A percentile compares a stretch with the other conserved stretches of the same genome.
Evolutionary conservation across 495 filamentous ascomycete species (phyloP).

Genomic region (Penicillium maclennaniae): DNA sequence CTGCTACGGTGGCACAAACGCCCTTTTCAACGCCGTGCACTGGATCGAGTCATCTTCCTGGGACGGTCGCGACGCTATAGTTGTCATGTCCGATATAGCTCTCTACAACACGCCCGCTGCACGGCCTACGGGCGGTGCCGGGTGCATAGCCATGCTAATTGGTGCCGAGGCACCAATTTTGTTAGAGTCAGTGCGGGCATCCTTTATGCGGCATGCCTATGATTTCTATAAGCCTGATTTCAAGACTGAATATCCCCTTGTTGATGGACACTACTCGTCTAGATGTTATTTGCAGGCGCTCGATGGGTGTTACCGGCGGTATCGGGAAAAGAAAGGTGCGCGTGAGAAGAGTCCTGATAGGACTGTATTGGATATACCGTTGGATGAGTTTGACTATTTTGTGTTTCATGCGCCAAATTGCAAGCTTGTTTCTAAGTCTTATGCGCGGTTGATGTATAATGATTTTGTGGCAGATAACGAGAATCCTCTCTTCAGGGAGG

Average conservation of each 20-base stretch:
- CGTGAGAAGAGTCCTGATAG: slow-evolving; percentile 58
- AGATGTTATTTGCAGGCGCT: slow-evolving; percentile 92
- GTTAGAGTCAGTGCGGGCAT: slow-evolving; percentile 82
- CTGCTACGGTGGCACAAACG: slow-evolving; percentile 97
- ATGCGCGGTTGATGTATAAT: slow-evolving; percentile 91
- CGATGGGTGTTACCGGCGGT: slow-evolving; percentile 93
- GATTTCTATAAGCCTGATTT: slow-evolving; percentile 99
- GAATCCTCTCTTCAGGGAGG: not conserved
- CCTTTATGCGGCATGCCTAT: slow-evolving; percentile 89
- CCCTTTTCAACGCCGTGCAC: slow-evolving; percentile 91
- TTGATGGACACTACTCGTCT: slow-evolving; percentile 93
- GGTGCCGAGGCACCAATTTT: slow-evolving; percentile 87
- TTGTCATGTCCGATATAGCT: slow-evolving; percentile 92
- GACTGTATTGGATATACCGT: slow-evolving; percentile 49
- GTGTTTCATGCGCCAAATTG: slow-evolving; percentile 94
- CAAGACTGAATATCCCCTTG: slow-evolving; percentile 92
- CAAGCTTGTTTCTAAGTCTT: slow-evolving; percentile 94
- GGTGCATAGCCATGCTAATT: slow-evolving; percentile 88
- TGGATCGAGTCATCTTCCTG: slow-evolving; percentile 97
- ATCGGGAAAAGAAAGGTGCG: slow-evolving; percentile 67
- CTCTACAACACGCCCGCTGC: slow-evolving; percentile 94
- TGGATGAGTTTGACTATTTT: slow-evolving; percentile 94
- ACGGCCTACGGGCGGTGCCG: slow-evolving; percentile 91
- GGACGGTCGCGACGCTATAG: slow-evolving; percentile 92
- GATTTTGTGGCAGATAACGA: slow-evolving; percentile 62